Evolutionary conservation across 108 stramenopile species (phyloP).

Genomic region (Cyclostephanos tholiformis): DNA sequence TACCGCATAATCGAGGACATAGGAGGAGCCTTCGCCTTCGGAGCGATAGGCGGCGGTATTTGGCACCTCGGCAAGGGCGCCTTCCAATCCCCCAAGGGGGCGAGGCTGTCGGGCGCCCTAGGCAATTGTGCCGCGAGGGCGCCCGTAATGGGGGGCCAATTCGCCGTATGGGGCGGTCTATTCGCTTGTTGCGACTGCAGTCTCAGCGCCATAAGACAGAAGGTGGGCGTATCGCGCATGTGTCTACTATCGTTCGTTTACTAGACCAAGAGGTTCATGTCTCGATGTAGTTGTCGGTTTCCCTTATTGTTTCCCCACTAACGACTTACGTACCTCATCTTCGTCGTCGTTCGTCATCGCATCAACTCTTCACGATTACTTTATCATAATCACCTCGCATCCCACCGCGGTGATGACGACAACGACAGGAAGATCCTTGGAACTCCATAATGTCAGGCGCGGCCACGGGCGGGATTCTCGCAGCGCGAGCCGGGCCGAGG

Average conservation of each 20-base stretch:
- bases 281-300: no score
- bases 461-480: slow-evolving; percentile 94
- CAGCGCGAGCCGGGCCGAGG: slow-evolving; percentile 94
- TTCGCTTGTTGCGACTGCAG: slow-evolving; percentile 97
- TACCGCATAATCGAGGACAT: slow-evolving; percentile 97
- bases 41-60: slow-evolving; percentile 90
- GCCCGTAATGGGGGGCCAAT: slow-evolving; percentile 94
- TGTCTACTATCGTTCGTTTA: neutral
- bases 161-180: slow-evolving; percentile 95
- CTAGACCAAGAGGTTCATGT: no score
- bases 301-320: no score
- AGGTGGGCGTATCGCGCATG: slow-evolving; percentile 27
- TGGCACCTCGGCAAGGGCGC: slow-evolving; percentile 94
- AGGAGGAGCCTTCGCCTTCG: slow-evolving; percentile 96
- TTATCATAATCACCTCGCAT: no score
- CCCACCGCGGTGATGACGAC: neutral
- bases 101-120: slow-evolving; percentile 74
- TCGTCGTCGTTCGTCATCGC: no score
- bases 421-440: slow-evolving; percentile 95
- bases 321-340: neutral
- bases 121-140: slow-evolving; percentile 88
- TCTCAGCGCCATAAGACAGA: slow-evolving; percentile 90
- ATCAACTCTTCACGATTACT: no score
- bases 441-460: slow-evolving; percentile 95
- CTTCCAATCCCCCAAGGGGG: slow-evolving; percentile 73